Evolutionary conservation across 179 eudicot species (phyloP), one percentile per base, ranked within the genome.

Genomic region (Vitellaria paradoxa): DNA sequence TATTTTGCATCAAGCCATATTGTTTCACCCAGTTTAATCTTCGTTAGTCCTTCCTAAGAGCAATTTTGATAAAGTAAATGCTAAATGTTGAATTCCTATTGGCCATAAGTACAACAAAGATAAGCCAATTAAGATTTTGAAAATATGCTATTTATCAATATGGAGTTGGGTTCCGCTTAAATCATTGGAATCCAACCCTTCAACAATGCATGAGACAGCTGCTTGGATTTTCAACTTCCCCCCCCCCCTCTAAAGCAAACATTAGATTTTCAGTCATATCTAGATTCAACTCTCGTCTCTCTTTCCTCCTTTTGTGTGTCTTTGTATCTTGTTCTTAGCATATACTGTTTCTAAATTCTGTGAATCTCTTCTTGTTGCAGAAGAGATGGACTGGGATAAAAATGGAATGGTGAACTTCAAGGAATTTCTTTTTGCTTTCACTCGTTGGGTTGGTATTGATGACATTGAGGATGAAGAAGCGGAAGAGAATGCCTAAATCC

Each of bases 371-470:
- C 17, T 73, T 84, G 57, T 77, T 92, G 85, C 93, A 94, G 98
- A 92, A 75, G 98, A 94, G 89, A 94, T 94, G 98, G 98, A 94
- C 82, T 94, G 97, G 98, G 97, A 94, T 81, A 91, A 82, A 77
- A 94, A 93, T 76, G 98, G 98, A 84, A 93, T 84, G 93, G 98
- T 94, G 76, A 94, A 88, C 84, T 93, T 91, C 85, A 94, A 93
- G 82, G 98, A 94, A 76, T 94, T 91, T 81, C 88, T 94, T 63
- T 94, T 94, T 75, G 97, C 98, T 64, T 93, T 94, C 85, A 94
- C 97, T 63, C 84, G 86, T 50, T 94, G 98, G 98, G 97, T 94
- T 60, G 97, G 98, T 68, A 90, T 94, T 11, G 97, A 89, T 42
- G 94, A 90, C 26, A 78, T 45, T 30, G 98, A 93, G 37, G 98